Conservation (phyloP, 768 basidiomycete genomes). For the Lentinula guzmanii region DNA sequence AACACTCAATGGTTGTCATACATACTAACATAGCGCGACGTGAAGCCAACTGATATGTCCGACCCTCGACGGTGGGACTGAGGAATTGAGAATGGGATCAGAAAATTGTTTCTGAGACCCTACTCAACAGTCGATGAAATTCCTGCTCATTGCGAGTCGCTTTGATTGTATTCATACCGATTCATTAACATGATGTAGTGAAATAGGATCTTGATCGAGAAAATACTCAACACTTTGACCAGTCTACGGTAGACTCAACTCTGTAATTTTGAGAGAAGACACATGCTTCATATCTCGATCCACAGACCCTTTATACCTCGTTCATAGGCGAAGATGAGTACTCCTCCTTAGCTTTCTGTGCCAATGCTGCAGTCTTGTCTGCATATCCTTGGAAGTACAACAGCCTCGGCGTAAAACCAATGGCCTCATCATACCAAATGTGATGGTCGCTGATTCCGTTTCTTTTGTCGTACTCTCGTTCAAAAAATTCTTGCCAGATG, state of each 20-base stretch:
- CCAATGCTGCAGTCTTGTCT: constrained; percentile 2
- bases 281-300: neutral
- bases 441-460: neutral
- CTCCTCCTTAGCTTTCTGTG: neutral
- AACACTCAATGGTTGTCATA: neutral
- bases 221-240: constrained; percentile 31
- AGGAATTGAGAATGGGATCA: constrained; percentile 46
- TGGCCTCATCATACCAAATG: neutral
- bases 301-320: constrained; percentile 9
- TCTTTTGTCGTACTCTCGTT: neutral
- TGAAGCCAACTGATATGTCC: constrained; percentile 3
- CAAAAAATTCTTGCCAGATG: neutral
- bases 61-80: neutral
- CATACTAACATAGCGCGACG: constrained; percentile 1
- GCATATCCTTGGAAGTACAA: neutral
- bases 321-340: neutral
- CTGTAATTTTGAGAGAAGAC: constrained; percentile 23
- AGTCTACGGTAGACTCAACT: constrained; percentile 34
- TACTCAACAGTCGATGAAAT: constrained; percentile 66
- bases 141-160: constrained; percentile 45
- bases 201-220: constrained; percentile 47
- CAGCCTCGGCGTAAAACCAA: neutral
- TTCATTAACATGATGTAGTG: neutral
- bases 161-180: constrained; percentile 15
- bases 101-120: constrained; percentile 59